Evolutionary conservation across 1,284 basidiomycete genomes (phyloP).

Genomic region (Ustilago tritici): DNA sequence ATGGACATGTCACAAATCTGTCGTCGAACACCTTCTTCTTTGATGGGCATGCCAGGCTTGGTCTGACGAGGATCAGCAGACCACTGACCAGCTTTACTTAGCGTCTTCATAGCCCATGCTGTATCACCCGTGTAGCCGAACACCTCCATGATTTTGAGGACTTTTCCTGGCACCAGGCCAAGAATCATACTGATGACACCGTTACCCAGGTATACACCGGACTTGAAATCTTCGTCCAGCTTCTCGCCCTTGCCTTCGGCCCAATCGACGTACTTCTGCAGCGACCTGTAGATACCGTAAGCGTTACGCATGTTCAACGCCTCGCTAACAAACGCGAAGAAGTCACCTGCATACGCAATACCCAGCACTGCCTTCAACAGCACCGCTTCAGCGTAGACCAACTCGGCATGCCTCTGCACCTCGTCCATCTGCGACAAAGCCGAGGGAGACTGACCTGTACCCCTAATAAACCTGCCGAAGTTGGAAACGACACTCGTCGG

Average conservation of each 20-base stretch:
- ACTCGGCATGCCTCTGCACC: slow-evolving; percentile 67
- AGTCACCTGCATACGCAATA: slow-evolving; percentile 67
- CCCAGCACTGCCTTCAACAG: slow-evolving; percentile 67
- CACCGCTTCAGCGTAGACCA: slow-evolving; percentile 64
- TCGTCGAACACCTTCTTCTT: slow-evolving; percentile 57
- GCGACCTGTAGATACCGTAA: slow-evolving; percentile 67
- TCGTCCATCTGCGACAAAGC: slow-evolving; percentile 61
- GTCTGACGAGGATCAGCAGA: slow-evolving; percentile 29
- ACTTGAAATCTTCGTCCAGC: slow-evolving; percentile 67
- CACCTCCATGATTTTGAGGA: slow-evolving; percentile 69
- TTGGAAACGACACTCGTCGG: slow-evolving; percentile 54
- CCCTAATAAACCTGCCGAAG: slow-evolving; percentile 66
- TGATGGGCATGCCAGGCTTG: slow-evolving; percentile 47
- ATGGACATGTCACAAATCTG: slow-evolving; percentile 67
- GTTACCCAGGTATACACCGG: slow-evolving; percentile 67
- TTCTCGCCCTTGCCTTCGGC: slow-evolving; percentile 47
- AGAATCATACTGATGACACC: slow-evolving; percentile 68
- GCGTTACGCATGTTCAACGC: slow-evolving; percentile 68
- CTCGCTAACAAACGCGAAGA: slow-evolving; percentile 67
- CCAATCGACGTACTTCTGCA: slow-evolving; percentile 68
- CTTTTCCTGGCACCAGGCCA: slow-evolving; percentile 66
- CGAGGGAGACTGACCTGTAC: slow-evolving; percentile 60
- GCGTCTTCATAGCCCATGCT: slow-evolving; percentile 58
- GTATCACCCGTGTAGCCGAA: slow-evolving; percentile 68
- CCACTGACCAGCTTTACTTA: slow-evolving; percentile 63